Conservation (phyloP, 129 eudicot genomes). For the Cynara cardunculus region DNA sequence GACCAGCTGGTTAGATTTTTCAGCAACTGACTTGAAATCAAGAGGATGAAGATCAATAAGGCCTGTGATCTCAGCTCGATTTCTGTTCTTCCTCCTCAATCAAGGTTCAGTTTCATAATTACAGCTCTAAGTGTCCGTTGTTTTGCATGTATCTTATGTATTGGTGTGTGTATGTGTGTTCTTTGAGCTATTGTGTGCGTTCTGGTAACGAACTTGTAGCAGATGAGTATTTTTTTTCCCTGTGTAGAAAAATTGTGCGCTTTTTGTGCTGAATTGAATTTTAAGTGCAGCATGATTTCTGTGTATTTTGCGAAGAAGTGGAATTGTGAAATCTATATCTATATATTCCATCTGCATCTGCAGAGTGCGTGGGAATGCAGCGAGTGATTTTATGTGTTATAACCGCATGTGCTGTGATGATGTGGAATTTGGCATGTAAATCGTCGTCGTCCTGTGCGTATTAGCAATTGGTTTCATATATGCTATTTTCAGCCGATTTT, state of each 20-base stretch:
- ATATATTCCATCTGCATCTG: background rate
- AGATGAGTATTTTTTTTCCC: background rate
- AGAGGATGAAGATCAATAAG: conserved; percentile 56
- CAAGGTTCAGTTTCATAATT: conserved; percentile 36
- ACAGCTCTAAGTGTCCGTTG: background rate
- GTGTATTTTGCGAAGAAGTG: background rate
- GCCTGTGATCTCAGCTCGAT: conserved; percentile 64
- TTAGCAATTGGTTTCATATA: background rate
- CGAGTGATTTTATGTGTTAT: conserved; percentile 11
- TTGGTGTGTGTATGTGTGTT: conserved; percentile 11
- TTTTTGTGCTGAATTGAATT: background rate
- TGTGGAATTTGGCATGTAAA: background rate
- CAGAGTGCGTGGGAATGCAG: background rate
- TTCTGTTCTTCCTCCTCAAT: conserved; percentile 65
- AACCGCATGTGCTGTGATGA: background rate
- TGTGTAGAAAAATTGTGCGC: background rate
- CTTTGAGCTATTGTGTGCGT: conserved; percentile 4
- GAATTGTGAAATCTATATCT: background rate
- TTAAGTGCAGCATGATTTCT: background rate
- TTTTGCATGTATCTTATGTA: conserved; percentile 9
- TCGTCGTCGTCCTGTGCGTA: background rate
- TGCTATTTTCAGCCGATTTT: conserved; percentile 1
- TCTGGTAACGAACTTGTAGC: background rate
- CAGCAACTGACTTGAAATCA: conserved; percentile 18
- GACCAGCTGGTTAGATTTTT: background rate